A percentile compares a stretch with the other conserved stretches of the same genome.
Conservation (phyloP, 352 stramenopile species). For the Phytopythium montanum region DNA sequence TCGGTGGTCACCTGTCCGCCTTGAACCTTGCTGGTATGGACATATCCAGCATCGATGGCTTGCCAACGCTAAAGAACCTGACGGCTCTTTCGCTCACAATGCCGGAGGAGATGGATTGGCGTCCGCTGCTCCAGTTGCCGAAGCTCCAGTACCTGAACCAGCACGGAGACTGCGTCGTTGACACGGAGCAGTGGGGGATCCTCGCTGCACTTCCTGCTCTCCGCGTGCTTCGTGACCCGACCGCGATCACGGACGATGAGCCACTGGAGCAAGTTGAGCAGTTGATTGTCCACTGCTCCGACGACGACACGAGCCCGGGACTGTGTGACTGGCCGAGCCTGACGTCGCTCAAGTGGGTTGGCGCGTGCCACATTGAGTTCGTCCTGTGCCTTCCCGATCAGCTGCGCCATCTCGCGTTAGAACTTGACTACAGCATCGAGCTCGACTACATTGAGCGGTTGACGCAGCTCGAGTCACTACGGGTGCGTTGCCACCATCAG, state of each 20-base stretch:
- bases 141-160: neutral
- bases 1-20: neutral
- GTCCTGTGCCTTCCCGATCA: neutral
- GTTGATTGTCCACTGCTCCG: neutral
- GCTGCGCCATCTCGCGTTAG: neutral
- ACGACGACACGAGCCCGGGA: neutral
- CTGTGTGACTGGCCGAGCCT: neutral
- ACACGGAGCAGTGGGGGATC: neutral
- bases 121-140: neutral
- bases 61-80: neutral
- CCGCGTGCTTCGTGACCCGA: neutral
- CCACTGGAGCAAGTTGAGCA: neutral
- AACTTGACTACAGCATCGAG: neutral
- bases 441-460: neutral
- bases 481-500: neutral
- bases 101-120: constrained; percentile 1
- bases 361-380: neutral
- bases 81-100: neutral
- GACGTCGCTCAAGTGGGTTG: neutral
- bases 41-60: neutral
- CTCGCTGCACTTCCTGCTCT: neutral
- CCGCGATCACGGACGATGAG: neutral
- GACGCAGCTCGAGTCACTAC: neutral
- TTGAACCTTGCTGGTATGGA: neutral
- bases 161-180: neutral